Evolutionary conservation across 495 filamentous ascomycete genomes (phyloP), one percentile per base, ranked within the genome.

Genomic region (Hypoxylon lenormandii): DNA sequence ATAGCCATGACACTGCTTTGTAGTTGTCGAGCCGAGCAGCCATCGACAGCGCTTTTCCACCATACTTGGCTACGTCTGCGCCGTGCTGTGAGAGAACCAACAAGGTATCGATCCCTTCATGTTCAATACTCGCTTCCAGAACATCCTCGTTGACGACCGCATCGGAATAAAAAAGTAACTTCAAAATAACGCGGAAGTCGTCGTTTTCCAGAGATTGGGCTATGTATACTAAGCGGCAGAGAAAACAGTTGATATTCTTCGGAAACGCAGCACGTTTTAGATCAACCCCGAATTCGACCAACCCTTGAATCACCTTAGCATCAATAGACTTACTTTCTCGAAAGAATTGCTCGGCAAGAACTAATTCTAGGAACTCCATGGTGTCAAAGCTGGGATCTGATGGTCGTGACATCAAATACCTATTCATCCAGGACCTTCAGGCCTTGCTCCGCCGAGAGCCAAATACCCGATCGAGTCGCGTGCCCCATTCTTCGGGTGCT

Each of bases 301-400:
- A 57, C 33, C 40, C 61, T 50, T 19, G 42, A 38, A 65, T 18
- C 21, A 61, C 60, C 0, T 60, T 28, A 13, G 43, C 2, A 19
- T 70, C 55, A 5, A 61, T 30, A 33, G 6, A 50, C 4, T 19
- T 15, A 10, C 7, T 18, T 7, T n/a, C 15, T 0, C 15, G 15
- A 28, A 1, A 58, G 56, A 72, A 72, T 12, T 63, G 64, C n/a
- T 72, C 69, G 16, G 28, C 47, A 12, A 72, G 53, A 16, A 64
- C 55, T 26, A 72, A 60, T 59, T 69, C 69, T 5, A 72, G 23
- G 36, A 72, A 67, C 5, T 13, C 16, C 12, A 11, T 37, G 4
- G 0, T 49, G 15, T 56, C 42, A 6, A 54, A 54, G n/a, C 33
- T n/a, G 23, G 15, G 1, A 0, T 55, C 43, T 18, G 6, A 16